phyloP scores from a whole-genome alignment of 257 asterid genomes.

The Eustoma russellianum region DNA sequence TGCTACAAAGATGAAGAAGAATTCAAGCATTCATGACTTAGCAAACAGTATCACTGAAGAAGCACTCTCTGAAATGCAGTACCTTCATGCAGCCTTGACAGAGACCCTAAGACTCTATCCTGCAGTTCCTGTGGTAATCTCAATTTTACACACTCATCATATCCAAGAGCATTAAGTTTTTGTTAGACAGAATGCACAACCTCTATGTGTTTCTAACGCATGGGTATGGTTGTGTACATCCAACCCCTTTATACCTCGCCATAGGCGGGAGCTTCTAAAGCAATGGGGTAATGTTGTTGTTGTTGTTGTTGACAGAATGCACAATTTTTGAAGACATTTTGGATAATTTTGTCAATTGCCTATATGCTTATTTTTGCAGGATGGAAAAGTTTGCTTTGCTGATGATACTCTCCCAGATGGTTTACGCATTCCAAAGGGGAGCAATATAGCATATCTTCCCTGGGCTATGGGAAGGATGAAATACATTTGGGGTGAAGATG shows the following conservation, averaged over 20 bases:
- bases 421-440: conserved; percentile 45
- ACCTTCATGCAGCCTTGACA: conserved; percentile 52
- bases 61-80: conserved; percentile 51
- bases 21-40: conserved; percentile 25
- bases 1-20: conserved; percentile 20
- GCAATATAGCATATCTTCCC: conserved; percentile 29
- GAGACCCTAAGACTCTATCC: conserved; percentile 68
- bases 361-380: conserved; percentile 24
- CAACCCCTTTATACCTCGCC: too few relatives aligned
- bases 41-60: conserved; percentile 39
- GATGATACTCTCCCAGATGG: conserved; percentile 65
- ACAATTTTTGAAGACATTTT: too few relatives aligned
- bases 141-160: neutral
- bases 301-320: too few relatives aligned
- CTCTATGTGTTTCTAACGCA: too few relatives aligned
- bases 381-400: conserved; percentile 47
- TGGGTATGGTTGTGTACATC: too few relatives aligned
- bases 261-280: too few relatives aligned
- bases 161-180: too few relatives aligned
- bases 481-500: conserved; percentile 64
- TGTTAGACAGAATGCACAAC: too few relatives aligned
- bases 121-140: conserved; percentile 43
- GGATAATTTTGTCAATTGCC: too few relatives aligned
- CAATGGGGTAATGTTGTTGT: too few relatives aligned
- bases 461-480: conserved; percentile 69